A percentile compares a stretch with the other conserved stretches of the same genome.
Evolutionary conservation across 2,329 filamentous ascomycete genomes (phyloP).

Genomic region (Fusarium solani-melongenae): DNA sequence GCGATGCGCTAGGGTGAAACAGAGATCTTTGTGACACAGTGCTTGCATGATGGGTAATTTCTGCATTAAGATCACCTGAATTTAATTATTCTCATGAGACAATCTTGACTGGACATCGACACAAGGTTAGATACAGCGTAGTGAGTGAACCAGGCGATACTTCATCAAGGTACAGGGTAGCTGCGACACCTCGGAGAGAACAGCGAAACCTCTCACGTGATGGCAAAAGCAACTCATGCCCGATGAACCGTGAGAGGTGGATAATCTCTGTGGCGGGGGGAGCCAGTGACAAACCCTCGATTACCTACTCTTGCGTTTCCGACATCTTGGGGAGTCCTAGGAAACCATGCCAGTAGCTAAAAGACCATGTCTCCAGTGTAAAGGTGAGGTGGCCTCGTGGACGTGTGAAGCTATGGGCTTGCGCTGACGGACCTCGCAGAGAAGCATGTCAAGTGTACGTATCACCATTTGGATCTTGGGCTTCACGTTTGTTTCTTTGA

Average conservation of each 20-base stretch:
- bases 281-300: conserved; percentile 5
- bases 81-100: background rate
- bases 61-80: background rate
- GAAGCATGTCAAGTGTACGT: conserved; percentile 51
- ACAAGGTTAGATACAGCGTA: background rate
- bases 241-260: conserved; percentile 10
- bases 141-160: accelerated
- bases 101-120: background rate
- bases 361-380: conserved; percentile 50
- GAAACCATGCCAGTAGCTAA: conserved; percentile 48
- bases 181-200: conserved; percentile 31
- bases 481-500: background rate
- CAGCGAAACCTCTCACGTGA: conserved; percentile 35
- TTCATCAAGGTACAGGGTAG: conserved; percentile 8
- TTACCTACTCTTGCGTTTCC: conserved; percentile 8
- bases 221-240: conserved; percentile 3
- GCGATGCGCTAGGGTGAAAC: background rate
- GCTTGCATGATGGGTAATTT: background rate
- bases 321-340: background rate
- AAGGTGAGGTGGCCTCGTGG: conserved; percentile 39
- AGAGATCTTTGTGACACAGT: background rate
- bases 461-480: background rate
- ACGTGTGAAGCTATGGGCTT: background rate
- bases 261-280: conserved; percentile 21
- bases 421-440: conserved; percentile 38